Evolutionary conservation across 768 basidiomycete genomes (phyloP).

Genomic region (Lanmaoa rubissima): DNA sequence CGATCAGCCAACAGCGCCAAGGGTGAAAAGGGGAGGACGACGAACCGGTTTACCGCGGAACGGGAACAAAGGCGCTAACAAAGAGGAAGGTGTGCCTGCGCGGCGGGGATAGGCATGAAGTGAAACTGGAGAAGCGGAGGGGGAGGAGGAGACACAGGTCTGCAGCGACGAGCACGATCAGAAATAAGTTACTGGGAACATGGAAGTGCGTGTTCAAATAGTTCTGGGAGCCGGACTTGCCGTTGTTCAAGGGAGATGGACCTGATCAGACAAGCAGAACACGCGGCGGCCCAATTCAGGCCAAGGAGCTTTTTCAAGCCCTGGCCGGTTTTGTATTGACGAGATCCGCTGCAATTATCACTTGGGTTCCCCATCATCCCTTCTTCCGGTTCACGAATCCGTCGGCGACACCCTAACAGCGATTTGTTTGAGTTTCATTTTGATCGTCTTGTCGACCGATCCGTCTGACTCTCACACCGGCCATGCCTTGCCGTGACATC

Average conservation of each 20-base stretch:
- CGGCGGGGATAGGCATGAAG: conserved; percentile 31
- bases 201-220: conserved; percentile 30
- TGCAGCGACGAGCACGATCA: conserved; percentile 15
- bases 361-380: conserved; percentile 4
- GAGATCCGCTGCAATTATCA: conserved; percentile 12
- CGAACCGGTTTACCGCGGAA: conserved; percentile 9
- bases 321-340: conserved; percentile 7
- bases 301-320: conserved; percentile 15
- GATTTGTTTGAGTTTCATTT: conserved; percentile 31
- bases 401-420: conserved; percentile 27
- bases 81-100: conserved; percentile 17
- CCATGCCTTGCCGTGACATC: conserved; percentile 18
- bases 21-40: neutral
- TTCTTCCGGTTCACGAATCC: conserved; percentile 17
- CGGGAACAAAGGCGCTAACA: conserved; percentile 4
- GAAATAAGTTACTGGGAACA: conserved; percentile 32
- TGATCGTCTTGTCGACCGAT: conserved; percentile 26
- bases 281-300: conserved; percentile 28
- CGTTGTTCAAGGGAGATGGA: conserved; percentile 26
- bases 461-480: conserved; percentile 29
- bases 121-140: neutral
- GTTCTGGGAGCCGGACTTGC: conserved; percentile 27
- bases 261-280: conserved; percentile 25
- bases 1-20: neutral
- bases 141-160: neutral